phyloP scores from a whole-genome alignment of 306 rosid genomes.

The Cicer yamashitae region DNA sequence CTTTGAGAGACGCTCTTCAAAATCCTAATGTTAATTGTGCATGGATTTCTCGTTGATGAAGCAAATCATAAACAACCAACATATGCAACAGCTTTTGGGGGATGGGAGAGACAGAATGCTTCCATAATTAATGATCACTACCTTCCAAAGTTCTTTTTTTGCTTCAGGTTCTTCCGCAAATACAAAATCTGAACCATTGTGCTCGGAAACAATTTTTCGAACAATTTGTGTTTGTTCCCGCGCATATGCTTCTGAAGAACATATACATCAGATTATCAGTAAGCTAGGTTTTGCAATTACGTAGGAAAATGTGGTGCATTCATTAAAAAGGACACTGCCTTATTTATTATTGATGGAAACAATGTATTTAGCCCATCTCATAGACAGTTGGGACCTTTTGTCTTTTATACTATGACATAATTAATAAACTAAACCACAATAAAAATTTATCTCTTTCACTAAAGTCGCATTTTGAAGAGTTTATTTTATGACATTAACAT shows the following conservation, averaged over 20 bases:
- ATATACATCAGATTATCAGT: constrained; percentile 23
- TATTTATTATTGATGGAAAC: constrained; percentile 21
- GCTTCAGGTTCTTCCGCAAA: constrained; percentile 89
- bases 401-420: constrained; percentile 2
- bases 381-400: not conserved
- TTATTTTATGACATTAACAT: too few species aligned
- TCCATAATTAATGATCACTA: constrained; percentile 36
- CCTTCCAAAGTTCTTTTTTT: constrained; percentile 94
- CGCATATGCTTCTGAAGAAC: constrained; percentile 82
- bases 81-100: constrained; percentile 8
- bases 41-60: constrained; percentile 1
- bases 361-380: not conserved
- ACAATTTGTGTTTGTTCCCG: constrained; percentile 91
- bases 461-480: too few species aligned
- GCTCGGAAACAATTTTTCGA: constrained; percentile 77
- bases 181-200: constrained; percentile 94
- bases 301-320: constrained; percentile 28
- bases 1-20: constrained; percentile 15
- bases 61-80: constrained; percentile 20
- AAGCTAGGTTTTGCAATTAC: constrained; percentile 27
- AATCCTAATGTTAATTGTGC: constrained; percentile 27
- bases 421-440: constrained; percentile 16
- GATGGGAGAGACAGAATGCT: not conserved
- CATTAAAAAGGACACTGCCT: constrained; percentile 19
- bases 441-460: not conserved